phyloP scores from a whole-genome alignment of 257 asterid species.

The Gardenia jasminoides region DNA sequence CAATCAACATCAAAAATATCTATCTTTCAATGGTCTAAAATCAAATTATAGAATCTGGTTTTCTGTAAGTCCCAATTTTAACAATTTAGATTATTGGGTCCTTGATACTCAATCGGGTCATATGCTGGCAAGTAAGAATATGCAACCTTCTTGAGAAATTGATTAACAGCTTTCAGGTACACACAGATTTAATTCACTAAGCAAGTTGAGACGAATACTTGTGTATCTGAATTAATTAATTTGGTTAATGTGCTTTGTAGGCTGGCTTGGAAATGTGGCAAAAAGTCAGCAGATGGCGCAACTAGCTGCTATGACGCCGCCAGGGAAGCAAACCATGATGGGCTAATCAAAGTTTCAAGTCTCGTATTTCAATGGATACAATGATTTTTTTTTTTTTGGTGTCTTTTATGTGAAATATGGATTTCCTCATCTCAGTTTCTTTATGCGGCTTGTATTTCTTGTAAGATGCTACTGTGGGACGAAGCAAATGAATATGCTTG shows the following conservation, averaged over 20 bases:
- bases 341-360: constrained; percentile 8
- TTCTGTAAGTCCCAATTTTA: too few relatives aligned
- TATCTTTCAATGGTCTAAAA: too few relatives aligned
- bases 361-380: neutral
- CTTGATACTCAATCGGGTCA: too few relatives aligned
- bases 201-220: too few relatives aligned
- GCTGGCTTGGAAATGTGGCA: constrained; percentile 57
- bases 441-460: neutral
- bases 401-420: neutral
- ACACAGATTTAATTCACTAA: too few relatives aligned
- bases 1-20: neutral
- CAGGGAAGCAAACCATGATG: constrained; percentile 54
- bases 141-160: too few relatives aligned
- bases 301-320: constrained; percentile 47
- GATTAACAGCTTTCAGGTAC: too few relatives aligned
- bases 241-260: constrained; percentile 23
- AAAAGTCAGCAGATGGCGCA: constrained; percentile 27
- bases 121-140: too few relatives aligned
- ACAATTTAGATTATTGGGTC: too few relatives aligned
- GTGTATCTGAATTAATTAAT: neutral
- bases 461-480: neutral
- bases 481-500: neutral
- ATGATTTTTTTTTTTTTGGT: neutral
- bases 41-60: constrained; percentile 21
- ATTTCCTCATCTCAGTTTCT: neutral